phyloP scores from a whole-genome alignment of 257 asterid species.

The Rhazya stricta region DNA sequence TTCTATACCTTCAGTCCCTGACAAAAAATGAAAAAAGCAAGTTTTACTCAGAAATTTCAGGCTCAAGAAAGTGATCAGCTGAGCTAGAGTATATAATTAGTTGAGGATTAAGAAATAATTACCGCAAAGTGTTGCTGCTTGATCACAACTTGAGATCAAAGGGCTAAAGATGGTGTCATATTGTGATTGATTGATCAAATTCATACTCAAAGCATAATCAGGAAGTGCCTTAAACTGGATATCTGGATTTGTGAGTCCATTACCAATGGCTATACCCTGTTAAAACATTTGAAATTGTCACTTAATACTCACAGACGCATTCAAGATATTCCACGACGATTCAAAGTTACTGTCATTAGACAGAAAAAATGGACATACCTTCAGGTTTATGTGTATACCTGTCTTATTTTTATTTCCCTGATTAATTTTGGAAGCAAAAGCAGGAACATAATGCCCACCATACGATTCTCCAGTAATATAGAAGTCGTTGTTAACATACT shows the following conservation, averaged over 20 bases:
- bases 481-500: constrained; percentile 42
- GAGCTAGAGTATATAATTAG: too few species aligned
- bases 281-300: too few species aligned
- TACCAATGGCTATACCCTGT: constrained; percentile 66
- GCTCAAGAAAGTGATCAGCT: too few species aligned
- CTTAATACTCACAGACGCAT: too few species aligned
- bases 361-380: too few species aligned
- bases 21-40: too few species aligned
- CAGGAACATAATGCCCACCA: constrained; percentile 57
- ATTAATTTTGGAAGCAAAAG: constrained; percentile 44
- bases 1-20: too few species aligned
- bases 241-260: constrained; percentile 55
- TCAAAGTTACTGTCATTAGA: too few species aligned
- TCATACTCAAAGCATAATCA: constrained; percentile 45
- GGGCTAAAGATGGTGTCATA: constrained; percentile 23
- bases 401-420: constrained; percentile 45
- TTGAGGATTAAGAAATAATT: too few species aligned
- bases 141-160: constrained; percentile 28
- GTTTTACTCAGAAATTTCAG: too few species aligned
- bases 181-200: constrained; percentile 36
- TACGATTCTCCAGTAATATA: constrained; percentile 55
- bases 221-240: constrained; percentile 48
- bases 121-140: constrained; percentile 43
- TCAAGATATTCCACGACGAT: too few species aligned
- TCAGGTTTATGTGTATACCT: constrained; percentile 40